Percentiles rank a stretch among this genome's conserved stretches.
Evolutionary conservation across 345 rosid species (phyloP).

Genomic region (Camelina laxa): DNA sequence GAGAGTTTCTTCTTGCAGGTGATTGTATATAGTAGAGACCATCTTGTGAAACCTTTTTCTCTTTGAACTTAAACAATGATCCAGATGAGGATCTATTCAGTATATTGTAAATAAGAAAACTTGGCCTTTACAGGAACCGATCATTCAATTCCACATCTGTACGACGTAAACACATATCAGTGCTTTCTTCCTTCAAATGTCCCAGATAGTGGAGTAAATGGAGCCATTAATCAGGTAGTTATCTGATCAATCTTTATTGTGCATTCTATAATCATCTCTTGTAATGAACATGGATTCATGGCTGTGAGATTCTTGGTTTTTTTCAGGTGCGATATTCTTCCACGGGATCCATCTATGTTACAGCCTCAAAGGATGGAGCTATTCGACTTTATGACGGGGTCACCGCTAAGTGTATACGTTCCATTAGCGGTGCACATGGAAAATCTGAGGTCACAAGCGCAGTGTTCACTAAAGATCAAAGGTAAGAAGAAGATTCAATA

Average conservation of each 20-base stretch:
- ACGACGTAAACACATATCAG: slow-evolving; percentile 79
- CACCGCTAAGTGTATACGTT: slow-evolving; percentile 65
- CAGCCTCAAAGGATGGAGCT: slow-evolving; percentile 87
- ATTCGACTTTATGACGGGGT: slow-evolving; percentile 80
- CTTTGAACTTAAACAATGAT: slow-evolving; percentile 14
- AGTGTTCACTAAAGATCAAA: slow-evolving; percentile 77
- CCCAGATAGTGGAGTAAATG: slow-evolving; percentile 61
- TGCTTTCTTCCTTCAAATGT: slow-evolving; percentile 68
- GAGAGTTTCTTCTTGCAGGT: slow-evolving; percentile 84
- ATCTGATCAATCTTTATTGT: background rate
- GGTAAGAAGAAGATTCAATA: slow-evolving; percentile 47
- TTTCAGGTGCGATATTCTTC: slow-evolving; percentile 86
- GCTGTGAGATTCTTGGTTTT: slow-evolving; percentile 30
- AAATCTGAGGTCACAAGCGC: slow-evolving; percentile 75
- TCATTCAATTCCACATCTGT: slow-evolving; percentile 79
- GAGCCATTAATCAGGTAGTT: slow-evolving; percentile 85
- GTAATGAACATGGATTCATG: slow-evolving; percentile 23
- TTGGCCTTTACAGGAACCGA: slow-evolving; percentile 66
- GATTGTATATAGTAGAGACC: background rate
- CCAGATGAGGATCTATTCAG: background rate
- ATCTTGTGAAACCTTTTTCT: background rate
- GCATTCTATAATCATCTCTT: background rate
- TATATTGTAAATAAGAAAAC: background rate
- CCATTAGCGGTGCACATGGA: slow-evolving; percentile 75
- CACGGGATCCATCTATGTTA: slow-evolving; percentile 73